Percentiles rank a stretch among this genome's conserved stretches.
Conservation (phyloP, 1,284 basidiomycete species). For the Entoloma clypeatum region DNA sequence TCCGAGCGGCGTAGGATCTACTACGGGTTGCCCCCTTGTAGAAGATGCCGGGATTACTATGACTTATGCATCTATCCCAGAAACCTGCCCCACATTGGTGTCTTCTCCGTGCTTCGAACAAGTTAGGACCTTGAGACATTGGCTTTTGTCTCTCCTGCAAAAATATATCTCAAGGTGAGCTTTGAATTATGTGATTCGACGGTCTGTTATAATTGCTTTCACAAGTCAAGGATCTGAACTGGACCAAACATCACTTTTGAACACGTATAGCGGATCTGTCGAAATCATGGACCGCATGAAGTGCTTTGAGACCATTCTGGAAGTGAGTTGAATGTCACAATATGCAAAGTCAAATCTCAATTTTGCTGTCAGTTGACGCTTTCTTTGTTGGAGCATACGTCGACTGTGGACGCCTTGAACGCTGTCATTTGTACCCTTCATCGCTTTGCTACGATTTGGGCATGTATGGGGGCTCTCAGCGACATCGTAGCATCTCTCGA, state of each 20-base stretch:
- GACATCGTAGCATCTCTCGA: conserved; percentile 57
- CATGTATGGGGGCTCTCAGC: conserved; percentile 63
- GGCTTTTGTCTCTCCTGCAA: conserved; percentile 65
- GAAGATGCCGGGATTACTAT: conserved; percentile 27
- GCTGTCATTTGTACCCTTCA: conserved; percentile 63
- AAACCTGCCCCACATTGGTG: conserved; percentile 43
- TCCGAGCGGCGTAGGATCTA: too few relatives aligned
- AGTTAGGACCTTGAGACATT: conserved; percentile 59
- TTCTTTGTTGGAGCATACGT: conserved; percentile 48
- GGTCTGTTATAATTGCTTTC: neutral
- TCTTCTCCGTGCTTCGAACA: conserved; percentile 66
- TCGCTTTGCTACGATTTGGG: conserved; percentile 68
- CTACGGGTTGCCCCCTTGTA: too few relatives aligned
- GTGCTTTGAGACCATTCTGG: conserved; percentile 64
- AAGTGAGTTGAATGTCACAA: conserved; percentile 42
- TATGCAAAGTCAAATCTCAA: neutral
- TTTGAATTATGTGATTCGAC: neutral
- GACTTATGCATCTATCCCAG: conserved; percentile 35
- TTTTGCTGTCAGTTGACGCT: conserved; percentile 49
- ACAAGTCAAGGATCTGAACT: conserved; percentile 9
- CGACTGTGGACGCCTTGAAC: conserved; percentile 48
- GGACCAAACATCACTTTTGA: conserved; percentile 31
- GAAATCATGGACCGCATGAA: conserved; percentile 58
- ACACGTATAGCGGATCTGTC: conserved; percentile 53
- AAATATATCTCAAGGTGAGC: conserved; percentile 48